phyloP scores from a whole-genome alignment of 1,284 basidiomycete species.

The Mrakiaceae sp. region DNA sequence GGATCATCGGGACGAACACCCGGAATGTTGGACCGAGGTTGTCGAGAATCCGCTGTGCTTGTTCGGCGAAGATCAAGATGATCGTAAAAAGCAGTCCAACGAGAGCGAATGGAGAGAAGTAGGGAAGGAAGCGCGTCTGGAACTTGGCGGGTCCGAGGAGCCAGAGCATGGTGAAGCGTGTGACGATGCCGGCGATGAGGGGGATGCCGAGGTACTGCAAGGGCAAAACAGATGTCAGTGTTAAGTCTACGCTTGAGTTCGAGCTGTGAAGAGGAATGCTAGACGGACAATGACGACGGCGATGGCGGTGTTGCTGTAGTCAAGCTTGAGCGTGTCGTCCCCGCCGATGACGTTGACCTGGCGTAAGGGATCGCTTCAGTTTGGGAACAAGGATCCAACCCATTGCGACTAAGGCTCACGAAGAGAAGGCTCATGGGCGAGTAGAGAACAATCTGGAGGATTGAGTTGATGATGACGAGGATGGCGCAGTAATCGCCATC shows the following conservation, averaged over 20 bases:
- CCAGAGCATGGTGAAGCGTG: constrained; percentile 47
- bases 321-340: constrained; percentile 40
- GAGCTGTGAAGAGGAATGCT: constrained; percentile 5
- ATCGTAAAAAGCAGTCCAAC: constrained; percentile 55
- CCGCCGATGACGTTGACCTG: constrained; percentile 53
- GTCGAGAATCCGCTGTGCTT: constrained; percentile 49
- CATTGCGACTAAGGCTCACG: constrained; percentile 18
- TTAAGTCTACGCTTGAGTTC: neutral
- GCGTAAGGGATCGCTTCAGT: no score
- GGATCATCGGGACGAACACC: constrained; percentile 62
- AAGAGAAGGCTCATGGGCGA: constrained; percentile 66
- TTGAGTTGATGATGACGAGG: constrained; percentile 44
- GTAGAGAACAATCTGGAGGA: constrained; percentile 65
- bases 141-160: constrained; percentile 43
- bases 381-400: no score
- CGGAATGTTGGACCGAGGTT: constrained; percentile 64
- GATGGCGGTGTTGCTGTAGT: constrained; percentile 59
- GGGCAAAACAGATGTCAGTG: neutral
- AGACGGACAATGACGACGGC: constrained; percentile 48
- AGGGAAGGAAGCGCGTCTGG: constrained; percentile 49
- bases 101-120: constrained; percentile 59
- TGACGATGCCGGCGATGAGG: constrained; percentile 53
- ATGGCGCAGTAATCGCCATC: constrained; percentile 62
- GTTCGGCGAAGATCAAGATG: constrained; percentile 59
- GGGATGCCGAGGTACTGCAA: constrained; percentile 62